A percentile compares a stretch with the other conserved stretches of the same genome.
Evolutionary conservation across 495 filamentous ascomycete species (phyloP).

Genomic region (Geoglossum glabrum): DNA sequence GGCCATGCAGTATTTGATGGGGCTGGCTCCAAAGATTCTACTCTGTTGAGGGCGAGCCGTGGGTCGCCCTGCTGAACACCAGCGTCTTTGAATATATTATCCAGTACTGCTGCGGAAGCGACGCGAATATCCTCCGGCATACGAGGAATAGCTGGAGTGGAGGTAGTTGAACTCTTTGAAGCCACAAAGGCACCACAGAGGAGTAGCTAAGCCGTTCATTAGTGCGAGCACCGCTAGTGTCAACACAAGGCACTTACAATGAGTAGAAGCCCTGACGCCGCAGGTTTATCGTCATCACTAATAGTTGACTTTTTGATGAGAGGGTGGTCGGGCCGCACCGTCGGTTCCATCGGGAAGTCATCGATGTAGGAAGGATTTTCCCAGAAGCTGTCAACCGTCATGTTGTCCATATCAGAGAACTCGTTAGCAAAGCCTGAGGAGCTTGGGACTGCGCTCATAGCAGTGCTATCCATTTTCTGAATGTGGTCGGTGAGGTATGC

Average conservation of each 20-base stretch:
- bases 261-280: slow-evolving; percentile 42
- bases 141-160: slow-evolving; percentile 47
- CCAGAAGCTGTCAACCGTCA: slow-evolving; percentile 45
- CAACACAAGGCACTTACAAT: slow-evolving; percentile 16
- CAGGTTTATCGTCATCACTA: slow-evolving; percentile 37
- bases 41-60: slow-evolving; percentile 16
- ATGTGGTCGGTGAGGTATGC: slow-evolving; percentile 70
- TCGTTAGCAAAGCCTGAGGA: slow-evolving; percentile 42
- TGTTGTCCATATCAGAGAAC: slow-evolving; percentile 61
- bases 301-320: slow-evolving; percentile 28
- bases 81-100: slow-evolving; percentile 70
- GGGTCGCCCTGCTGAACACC: slow-evolving; percentile 26
- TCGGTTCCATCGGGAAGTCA: slow-evolving; percentile 29
- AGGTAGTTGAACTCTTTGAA: slow-evolving; percentile 48
- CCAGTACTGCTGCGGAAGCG: slow-evolving; percentile 74
- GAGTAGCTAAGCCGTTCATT: slow-evolving; percentile 36
- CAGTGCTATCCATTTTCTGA: slow-evolving; percentile 53
- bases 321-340: slow-evolving; percentile 20
- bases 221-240: not conserved
- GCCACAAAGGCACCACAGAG: slow-evolving; percentile 93
- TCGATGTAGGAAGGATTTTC: slow-evolving; percentile 30
- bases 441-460: slow-evolving; percentile 33
- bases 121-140: slow-evolving; percentile 85
- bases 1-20: slow-evolving; percentile 20
- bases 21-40: slow-evolving; percentile 17